A percentile compares a stretch with the other conserved stretches of the same genome.
phyloP scores from a whole-genome alignment of 164 flowering plant genomes.

The Magnolia officinalis region DNA sequence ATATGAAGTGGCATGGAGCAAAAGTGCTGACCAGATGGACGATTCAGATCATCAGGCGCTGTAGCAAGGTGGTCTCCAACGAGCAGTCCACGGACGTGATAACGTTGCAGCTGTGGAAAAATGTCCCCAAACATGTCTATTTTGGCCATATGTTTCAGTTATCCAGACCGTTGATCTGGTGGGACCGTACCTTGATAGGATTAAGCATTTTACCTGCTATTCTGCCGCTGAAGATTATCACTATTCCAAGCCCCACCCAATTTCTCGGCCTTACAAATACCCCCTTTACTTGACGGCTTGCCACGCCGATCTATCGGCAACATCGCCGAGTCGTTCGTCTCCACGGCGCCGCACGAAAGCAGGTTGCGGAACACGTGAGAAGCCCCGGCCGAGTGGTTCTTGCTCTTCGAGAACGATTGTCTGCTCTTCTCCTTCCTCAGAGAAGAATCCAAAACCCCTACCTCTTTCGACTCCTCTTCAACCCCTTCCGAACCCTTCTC shows the following conservation, averaged over 20 bases:
- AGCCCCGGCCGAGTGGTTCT: slow-evolving; percentile 32
- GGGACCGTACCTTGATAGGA: too few relatives aligned
- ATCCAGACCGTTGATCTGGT: too few relatives aligned
- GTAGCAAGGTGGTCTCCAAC: too few relatives aligned
- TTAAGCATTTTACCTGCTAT: neutral
- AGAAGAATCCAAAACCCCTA: neutral
- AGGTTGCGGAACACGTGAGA: slow-evolving; percentile 39
- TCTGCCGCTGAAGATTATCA: slow-evolving; percentile 5
- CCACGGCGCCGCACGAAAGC: slow-evolving; percentile 44
- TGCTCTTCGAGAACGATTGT: slow-evolving; percentile 19
- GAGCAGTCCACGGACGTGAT: too few relatives aligned
- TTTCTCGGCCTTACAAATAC: slow-evolving; percentile 10
- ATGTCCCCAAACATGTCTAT: too few relatives aligned
- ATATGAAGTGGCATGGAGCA: too few relatives aligned
- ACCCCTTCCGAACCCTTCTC: neutral
- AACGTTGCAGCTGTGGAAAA: too few relatives aligned
- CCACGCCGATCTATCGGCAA: neutral
- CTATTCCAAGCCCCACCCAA: slow-evolving; percentile 29
- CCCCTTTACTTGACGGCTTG: neutral
- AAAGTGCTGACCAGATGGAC: too few relatives aligned
- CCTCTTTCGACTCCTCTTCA: slow-evolving; percentile 1
- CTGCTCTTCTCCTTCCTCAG: neutral
- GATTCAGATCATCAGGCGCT: too few relatives aligned
- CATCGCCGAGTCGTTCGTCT: slow-evolving; percentile 42
- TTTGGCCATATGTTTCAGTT: too few relatives aligned